Conservation (phyloP, 2,329 filamentous ascomycete genomes). For the Cladorrhinum sp. region DNA sequence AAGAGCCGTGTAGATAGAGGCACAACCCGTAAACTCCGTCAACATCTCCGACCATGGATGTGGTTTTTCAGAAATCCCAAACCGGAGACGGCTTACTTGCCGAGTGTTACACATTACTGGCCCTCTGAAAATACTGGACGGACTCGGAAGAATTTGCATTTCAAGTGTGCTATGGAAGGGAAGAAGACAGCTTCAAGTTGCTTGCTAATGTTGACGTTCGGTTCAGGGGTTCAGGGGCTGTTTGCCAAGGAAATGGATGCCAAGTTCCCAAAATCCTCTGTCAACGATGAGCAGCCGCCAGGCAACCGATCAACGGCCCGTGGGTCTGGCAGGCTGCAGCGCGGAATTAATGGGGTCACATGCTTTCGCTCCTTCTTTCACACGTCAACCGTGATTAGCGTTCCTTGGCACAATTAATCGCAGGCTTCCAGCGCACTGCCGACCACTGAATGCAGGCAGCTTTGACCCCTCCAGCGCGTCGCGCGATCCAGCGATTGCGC, state of each 20-base stretch:
- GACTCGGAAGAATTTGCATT: too few relatives aligned
- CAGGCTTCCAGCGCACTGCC: background rate
- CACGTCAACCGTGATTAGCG: background rate
- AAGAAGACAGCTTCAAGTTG: background rate
- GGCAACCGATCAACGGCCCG: background rate
- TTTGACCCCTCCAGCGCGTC: background rate
- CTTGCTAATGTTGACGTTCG: background rate
- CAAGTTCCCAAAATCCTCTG: background rate
- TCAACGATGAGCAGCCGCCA: background rate
- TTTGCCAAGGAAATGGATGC: background rate
- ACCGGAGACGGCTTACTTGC: too few relatives aligned
- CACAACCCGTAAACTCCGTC: too few relatives aligned
- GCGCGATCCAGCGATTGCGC: background rate
- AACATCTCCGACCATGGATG: too few relatives aligned
- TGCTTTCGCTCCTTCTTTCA: slow-evolving; percentile 16
- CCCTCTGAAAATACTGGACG: too few relatives aligned
- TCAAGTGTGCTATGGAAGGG: too few relatives aligned
- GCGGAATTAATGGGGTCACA: slow-evolving; percentile 3
- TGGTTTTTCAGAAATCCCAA: too few relatives aligned
- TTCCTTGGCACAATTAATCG: background rate
- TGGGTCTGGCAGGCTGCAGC: background rate
- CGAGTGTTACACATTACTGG: too few relatives aligned
- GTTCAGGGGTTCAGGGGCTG: slow-evolving; percentile 3
- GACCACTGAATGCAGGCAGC: background rate
- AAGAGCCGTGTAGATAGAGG: too few relatives aligned